Evolutionary conservation across 2,329 filamentous ascomycete species (phyloP).

Genomic region (Ophioceras dolichostomum): DNA sequence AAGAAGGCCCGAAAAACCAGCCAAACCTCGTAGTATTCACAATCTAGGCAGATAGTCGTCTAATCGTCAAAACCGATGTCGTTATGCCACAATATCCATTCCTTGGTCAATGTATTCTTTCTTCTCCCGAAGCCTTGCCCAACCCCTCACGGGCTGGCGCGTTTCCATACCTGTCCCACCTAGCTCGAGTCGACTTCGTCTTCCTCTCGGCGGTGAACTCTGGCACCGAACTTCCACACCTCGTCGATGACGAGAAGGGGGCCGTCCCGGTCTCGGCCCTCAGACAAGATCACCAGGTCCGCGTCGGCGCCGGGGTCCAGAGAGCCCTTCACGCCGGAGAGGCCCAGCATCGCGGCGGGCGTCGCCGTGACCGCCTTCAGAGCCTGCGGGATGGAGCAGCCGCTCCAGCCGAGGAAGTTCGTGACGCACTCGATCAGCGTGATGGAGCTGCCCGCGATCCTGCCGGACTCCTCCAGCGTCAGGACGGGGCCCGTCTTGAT

Average conservation of each 20-base stretch:
- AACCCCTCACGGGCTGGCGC: no score
- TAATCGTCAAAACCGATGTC: no score
- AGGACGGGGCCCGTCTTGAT: conserved; percentile 62
- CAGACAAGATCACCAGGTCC: conserved; percentile 56
- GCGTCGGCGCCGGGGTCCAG: conserved; percentile 52
- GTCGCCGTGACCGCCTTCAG: conserved; percentile 63
- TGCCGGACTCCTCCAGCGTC: conserved; percentile 65
- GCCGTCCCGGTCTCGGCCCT: conserved; percentile 21
- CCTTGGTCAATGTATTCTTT: no score
- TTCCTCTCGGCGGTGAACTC: conserved; percentile 20
- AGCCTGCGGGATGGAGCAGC: conserved; percentile 53
- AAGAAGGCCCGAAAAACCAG: no score
- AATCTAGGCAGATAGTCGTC: no score
- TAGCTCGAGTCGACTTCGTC: no score
- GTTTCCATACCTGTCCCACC: no score
- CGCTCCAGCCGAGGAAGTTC: conserved; percentile 69
- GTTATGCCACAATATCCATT: no score
- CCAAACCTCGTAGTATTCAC: no score
- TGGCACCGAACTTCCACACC: conserved; percentile 67
- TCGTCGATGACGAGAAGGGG: conserved; percentile 53
- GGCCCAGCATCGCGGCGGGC: conserved; percentile 63
- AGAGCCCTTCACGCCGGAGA: conserved; percentile 54
- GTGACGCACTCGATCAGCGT: conserved; percentile 72
- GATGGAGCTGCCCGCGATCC: conserved; percentile 63
- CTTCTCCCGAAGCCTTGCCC: no score